Percentiles rank a stretch among this genome's conserved stretches.
Evolutionary conservation across 352 stramenopile species (phyloP).

Genomic region (Phytophthora tubulina): DNA sequence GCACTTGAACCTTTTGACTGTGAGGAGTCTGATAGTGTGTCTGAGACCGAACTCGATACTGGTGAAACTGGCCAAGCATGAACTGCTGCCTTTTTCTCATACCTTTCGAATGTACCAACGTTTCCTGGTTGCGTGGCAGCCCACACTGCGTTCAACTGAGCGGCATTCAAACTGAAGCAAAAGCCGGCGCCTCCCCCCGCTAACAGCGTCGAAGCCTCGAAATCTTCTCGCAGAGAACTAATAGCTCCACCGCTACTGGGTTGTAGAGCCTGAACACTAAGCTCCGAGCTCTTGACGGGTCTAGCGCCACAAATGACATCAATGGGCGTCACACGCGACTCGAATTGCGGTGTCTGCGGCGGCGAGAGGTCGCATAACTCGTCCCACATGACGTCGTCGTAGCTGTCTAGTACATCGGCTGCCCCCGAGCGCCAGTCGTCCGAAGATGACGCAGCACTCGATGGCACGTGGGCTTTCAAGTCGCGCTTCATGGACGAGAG

Average conservation of each 20-base stretch:
- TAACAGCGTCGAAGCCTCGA: not conserved
- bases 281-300: not conserved
- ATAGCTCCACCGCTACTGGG: not conserved
- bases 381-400: slow-evolving; percentile 27
- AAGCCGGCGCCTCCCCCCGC: slow-evolving; percentile 1
- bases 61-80: slow-evolving; percentile 4
- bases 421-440: slow-evolving; percentile 6
- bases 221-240: not conserved
- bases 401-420: slow-evolving; percentile 17
- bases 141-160: slow-evolving; percentile 15
- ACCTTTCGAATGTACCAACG: not conserved
- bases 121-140: not conserved
- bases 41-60: not conserved
- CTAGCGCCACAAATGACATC: slow-evolving; percentile 11
- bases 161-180: not conserved
- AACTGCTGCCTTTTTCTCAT: not conserved
- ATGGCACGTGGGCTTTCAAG: not conserved
- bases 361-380: slow-evolving; percentile 18
- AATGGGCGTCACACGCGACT: slow-evolving; percentile 11
- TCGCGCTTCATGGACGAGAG: slow-evolving; percentile 22
- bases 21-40: not conserved
- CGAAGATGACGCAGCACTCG: not conserved
- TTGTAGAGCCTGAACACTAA: slow-evolving; percentile 4
- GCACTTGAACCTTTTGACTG: slow-evolving; percentile 25
- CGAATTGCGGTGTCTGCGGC: not conserved